A percentile compares a stretch with the other conserved stretches of the same genome.
Conservation (phyloP, 345 rosid species). For the Litchi chinensis region DNA sequence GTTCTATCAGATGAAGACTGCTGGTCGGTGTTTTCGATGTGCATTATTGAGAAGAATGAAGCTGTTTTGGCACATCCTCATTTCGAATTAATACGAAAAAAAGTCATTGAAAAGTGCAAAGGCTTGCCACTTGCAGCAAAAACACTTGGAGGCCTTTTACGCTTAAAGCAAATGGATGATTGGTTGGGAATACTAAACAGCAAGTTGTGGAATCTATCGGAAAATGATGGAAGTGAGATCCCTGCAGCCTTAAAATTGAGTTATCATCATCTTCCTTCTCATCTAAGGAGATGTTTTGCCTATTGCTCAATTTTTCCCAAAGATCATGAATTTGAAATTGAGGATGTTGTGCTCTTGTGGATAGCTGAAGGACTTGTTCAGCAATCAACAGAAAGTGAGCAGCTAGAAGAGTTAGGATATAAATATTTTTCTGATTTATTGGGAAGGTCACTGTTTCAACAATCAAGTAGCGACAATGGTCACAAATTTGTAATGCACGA, state of each 20-base stretch:
- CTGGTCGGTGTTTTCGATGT: neutral
- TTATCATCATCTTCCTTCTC: neutral
- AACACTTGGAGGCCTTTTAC: neutral
- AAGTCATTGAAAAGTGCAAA: neutral
- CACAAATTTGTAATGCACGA: conserved; percentile 22
- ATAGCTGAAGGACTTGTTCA: conserved; percentile 22
- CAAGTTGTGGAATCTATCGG: neutral
- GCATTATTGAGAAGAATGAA: too few relatives aligned
- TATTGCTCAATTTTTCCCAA: too few relatives aligned
- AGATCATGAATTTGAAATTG: too few relatives aligned
- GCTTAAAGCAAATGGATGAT: neutral
- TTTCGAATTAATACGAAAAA: neutral
- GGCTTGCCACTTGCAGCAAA: neutral
- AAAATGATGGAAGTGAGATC: neutral
- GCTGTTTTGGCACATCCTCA: too few relatives aligned
- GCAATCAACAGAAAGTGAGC: neutral
- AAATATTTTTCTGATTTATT: too few relatives aligned
- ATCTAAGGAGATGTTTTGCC: too few relatives aligned
- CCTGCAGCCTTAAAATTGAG: neutral
- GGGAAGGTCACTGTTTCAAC: too few relatives aligned
- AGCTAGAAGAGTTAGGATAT: neutral
- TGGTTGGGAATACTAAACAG: neutral
- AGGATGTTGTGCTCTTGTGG: too few relatives aligned
- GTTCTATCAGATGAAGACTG: neutral
- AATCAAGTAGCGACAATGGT: neutral